Conservation (phyloP, 371 early-diverging fungal species). For the Circinella minor region DNA sequence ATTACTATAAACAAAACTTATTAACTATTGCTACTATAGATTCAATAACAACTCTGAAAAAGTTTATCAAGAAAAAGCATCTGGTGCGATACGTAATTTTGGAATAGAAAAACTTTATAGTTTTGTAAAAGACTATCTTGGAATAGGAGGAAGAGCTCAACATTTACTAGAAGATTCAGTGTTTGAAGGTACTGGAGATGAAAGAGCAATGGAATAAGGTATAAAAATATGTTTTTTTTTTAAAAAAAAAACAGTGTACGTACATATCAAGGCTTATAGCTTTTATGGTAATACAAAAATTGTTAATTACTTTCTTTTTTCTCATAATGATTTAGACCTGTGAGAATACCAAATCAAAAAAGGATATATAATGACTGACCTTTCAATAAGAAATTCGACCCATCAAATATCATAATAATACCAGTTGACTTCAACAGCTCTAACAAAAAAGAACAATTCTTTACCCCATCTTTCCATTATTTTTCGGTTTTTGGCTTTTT, state of each 20-base stretch:
- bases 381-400: too few relatives aligned
- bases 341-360: not conserved
- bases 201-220: not conserved
- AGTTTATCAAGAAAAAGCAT: not conserved
- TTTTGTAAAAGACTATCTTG: not conserved
- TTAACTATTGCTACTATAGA: not conserved
- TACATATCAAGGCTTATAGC: not conserved
- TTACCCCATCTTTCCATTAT: too few relatives aligned
- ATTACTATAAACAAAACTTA: too few relatives aligned
- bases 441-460: too few relatives aligned
- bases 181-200: not conserved
- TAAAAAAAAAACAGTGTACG: not conserved
- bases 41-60: not conserved
- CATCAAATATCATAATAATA: too few relatives aligned
- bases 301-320: constrained; percentile 5
- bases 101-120: not conserved
- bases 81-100: not conserved
- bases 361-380: too few relatives aligned
- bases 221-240: not conserved
- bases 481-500: too few relatives aligned
- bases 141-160: not conserved
- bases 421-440: too few relatives aligned
- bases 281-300: not conserved
- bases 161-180: not conserved
- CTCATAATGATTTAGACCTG: not conserved